Base-by-base conservation (phyloP, 2,329 filamentous ascomycete species). In the Chalaropsis ovoidea region DNA sequence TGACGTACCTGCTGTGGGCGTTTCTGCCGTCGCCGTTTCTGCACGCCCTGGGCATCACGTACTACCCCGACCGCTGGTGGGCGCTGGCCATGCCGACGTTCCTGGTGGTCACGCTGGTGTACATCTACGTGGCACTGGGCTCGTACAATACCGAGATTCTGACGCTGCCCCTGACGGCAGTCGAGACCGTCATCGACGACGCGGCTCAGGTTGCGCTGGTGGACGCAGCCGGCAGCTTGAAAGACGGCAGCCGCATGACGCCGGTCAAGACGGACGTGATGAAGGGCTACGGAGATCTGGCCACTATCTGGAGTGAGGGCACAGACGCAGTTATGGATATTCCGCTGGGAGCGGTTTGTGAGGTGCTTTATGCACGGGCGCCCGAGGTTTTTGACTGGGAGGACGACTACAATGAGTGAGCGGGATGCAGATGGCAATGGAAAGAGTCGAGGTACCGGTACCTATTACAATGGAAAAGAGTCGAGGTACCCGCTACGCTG, bases 1-100 rank as follows among this genome's bases (percentile, higher is more conserved):
- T 88, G 73, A 80, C 83, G 72, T 88, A 84, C 74, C 77, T 86
- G 15, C 78, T 86, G 11, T 96, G 92, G 94, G 88, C 88, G 15
- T 97, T 94, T 76, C 85, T 97, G 5, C 94, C 94, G 0, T 90
- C 88, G 27, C 91, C 92, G 0, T 91, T 97, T 74, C 81, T 99
- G 54, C 91, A 96, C 74, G 90, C 90, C 67, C 82, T 99, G 66
- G 93, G 94, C 22, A 95, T 99, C 67, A 87, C 91, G 77, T 97
- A 97, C 80, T 99, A 96, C 72, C 94, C 94, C 0, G 91, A 96
- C 75, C 85, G 94, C 61, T 99, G 94, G 94, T 99, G 94, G 94
- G 90, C 89, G 61, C 82, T 99, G 22, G 94, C 94, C 0, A 85
- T 96, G 15, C 94, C 94, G 0, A 87, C 89, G 5, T 97, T 91